Conservation (phyloP, 257 asterid genomes). For the Handroanthus guayacan region DNA sequence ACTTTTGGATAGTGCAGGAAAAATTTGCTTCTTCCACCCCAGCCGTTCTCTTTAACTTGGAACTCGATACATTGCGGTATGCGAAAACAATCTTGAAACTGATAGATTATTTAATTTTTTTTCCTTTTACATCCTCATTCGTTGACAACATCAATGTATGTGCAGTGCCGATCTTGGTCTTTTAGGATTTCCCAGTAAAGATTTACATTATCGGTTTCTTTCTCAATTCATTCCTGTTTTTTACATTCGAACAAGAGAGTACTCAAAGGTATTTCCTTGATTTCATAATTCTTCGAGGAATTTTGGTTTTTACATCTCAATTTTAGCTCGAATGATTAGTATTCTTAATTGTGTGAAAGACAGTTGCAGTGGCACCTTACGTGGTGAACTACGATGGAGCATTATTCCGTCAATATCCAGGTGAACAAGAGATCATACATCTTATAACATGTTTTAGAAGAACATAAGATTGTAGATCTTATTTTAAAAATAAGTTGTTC, state of each 20-base stretch:
- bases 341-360: constrained; percentile 64
- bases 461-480: too few species aligned
- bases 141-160: constrained; percentile 29
- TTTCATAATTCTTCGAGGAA: constrained; percentile 24
- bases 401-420: constrained; percentile 91
- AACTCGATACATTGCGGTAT: constrained; percentile 92
- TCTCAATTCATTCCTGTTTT: constrained; percentile 84
- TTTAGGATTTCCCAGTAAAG: constrained; percentile 86
- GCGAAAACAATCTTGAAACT: constrained; percentile 28
- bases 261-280: constrained; percentile 74
- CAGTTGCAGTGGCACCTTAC: constrained; percentile 96
- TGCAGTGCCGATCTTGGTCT: constrained; percentile 98
- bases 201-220: constrained; percentile 83
- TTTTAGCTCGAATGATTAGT: constrained; percentile 43
- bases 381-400: constrained; percentile 92
- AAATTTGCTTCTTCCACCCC: constrained; percentile 76
- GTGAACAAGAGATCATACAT: constrained; percentile 41
- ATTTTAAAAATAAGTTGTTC: too few species aligned
- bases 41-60: constrained; percentile 89
- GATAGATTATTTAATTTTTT: constrained; percentile 5
- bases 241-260: constrained; percentile 90
- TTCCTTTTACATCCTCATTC: constrained; percentile 13
- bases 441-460: too few species aligned
- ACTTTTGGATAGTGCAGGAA: constrained; percentile 58
- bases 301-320: constrained; percentile 5